Base-by-base conservation (phyloP, 2,329 filamentous ascomycete genomes). In the Setomelanomma holmii region DNA sequence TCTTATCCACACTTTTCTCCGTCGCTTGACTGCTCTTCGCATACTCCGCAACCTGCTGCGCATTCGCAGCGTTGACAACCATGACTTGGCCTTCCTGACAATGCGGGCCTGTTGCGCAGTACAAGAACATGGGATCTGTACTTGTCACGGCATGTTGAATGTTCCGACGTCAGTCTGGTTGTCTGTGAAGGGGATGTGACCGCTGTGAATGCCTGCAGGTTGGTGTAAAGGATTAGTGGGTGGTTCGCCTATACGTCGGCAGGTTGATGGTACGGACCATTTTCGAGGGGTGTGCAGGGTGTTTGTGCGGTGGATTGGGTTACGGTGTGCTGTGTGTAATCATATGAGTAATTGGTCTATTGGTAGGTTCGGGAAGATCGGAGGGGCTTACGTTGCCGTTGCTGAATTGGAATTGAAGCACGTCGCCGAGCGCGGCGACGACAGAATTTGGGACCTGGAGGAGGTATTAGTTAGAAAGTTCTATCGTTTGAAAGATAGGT, bases 321-420 rank as follows among this genome's bases (percentile, higher is more conserved):
- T 7, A 68, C 67, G 7, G 69, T 71, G 51, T 72, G 69, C n/a
- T n/a, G n/a, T n/a, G n/a, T n/a, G n/a, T n/a, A n/a, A n/a, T n/a
- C n/a, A n/a, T n/a, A n/a, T n/a, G n/a, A n/a, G n/a, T n/a, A n/a
- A n/a, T n/a, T n/a, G n/a, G n/a, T n/a, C n/a, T n/a, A n/a, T n/a
- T n/a, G n/a, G n/a, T n/a, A n/a, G n/a, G n/a, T n/a, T n/a, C n/a
- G n/a, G n/a, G n/a, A n/a, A n/a, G n/a, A n/a, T n/a, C n/a, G n/a
- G n/a, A n/a, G n/a, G n/a, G n/a, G n/a, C n/a, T n/a, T n/a, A n/a
- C n/a, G 49, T 70, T 71, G 10, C 68, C 69, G 21, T 68, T 69
- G 44, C 54, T 61, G 54, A 72, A 72, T 19, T 71, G 63, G 53
- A 69, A 71, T 45, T 69, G 68, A 5, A 71, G 45, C 5, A 71